Evolutionary conservation across 345 rosid species (phyloP).

Genomic region (Melaleuca alternifolia): DNA sequence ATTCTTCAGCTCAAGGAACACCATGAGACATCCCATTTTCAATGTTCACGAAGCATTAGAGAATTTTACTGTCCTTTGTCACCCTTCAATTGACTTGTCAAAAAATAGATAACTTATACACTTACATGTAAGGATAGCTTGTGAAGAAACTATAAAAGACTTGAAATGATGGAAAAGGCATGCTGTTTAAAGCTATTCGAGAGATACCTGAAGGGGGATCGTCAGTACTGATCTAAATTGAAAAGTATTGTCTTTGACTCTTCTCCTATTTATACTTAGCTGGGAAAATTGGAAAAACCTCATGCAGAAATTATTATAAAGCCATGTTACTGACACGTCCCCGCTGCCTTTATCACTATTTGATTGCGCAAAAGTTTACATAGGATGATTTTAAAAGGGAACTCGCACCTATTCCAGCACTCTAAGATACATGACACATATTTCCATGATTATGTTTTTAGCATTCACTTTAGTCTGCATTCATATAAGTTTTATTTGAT

Average conservation of each 20-base stretch:
- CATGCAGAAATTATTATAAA: neutral
- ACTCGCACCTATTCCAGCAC: neutral
- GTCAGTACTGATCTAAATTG: neutral
- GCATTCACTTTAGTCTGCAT: neutral
- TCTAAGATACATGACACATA: neutral
- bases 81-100: neutral
- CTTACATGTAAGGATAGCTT: neutral
- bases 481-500: neutral
- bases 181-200: neutral
- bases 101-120: neutral
- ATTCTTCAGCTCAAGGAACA: neutral
- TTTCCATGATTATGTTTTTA: neutral
- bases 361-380: neutral
- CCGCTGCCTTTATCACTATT: neutral
- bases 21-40: neutral
- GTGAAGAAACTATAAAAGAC: neutral
- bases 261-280: neutral
- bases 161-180: neutral
- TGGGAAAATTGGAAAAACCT: neutral
- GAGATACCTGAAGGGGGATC: neutral
- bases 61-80: neutral
- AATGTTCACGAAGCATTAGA: neutral
- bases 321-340: neutral
- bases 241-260: neutral
- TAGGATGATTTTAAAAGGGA: neutral